These are phyloP conservation scores for Nemania sp. DNA, from an alignment of 2,329 filamentous ascomycete genomes.

Conservation along the genomic window DNA sequence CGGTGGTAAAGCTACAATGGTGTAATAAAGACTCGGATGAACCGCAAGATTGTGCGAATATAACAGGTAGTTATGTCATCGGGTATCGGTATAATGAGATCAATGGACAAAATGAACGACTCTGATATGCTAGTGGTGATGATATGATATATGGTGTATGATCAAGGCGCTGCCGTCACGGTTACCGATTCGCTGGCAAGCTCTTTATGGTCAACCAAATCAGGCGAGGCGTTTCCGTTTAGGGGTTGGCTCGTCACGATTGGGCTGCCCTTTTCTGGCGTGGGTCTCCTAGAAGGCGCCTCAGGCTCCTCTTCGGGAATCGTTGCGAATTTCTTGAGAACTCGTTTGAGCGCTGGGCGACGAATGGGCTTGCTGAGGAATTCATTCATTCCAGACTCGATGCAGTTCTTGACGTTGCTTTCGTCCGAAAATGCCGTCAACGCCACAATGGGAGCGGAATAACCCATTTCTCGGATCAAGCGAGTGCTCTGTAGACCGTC, in stretches of 20 bases:
- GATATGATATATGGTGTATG: background rate
- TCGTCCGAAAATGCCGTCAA: conserved; percentile 90
- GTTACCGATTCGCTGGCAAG: conserved; percentile 19
- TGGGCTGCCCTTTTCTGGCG: conserved; percentile 27
- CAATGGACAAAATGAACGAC: background rate
- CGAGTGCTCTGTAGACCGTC: conserved; percentile 86
- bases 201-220: conserved; percentile 13
- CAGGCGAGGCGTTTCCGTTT: conserved; percentile 19
- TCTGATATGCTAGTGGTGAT: background rate
- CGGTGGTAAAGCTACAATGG: conserved; percentile 14
- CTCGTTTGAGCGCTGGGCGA: conserved; percentile 82
- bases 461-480: conserved; percentile 83
- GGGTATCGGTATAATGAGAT: background rate
- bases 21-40: background rate
- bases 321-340: conserved; percentile 80
- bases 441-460: conserved; percentile 85
- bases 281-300: conserved; percentile 41
- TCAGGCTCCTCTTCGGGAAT: conserved; percentile 76
- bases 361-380: conserved; percentile 79
- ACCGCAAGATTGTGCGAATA: background rate
- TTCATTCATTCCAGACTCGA: conserved; percentile 90
- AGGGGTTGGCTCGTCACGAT: conserved; percentile 12
- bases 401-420: conserved; percentile 82
- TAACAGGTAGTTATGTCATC: background rate
- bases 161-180: conserved; percentile 3